phyloP scores from a whole-genome alignment of 345 rosid genomes.

The Euphorbia lathyris region DNA sequence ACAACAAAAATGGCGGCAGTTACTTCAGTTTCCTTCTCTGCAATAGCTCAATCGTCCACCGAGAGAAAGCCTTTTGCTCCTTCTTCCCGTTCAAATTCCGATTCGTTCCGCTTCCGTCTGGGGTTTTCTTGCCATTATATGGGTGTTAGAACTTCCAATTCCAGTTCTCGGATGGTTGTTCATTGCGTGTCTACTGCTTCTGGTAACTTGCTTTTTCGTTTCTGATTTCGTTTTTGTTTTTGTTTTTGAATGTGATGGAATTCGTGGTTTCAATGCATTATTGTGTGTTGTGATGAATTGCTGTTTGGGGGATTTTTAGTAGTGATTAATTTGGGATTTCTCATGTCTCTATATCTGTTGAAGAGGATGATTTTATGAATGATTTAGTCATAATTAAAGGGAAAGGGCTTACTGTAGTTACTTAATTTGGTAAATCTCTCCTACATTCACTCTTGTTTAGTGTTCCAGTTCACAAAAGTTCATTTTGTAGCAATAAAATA shows the following conservation, averaged over 20 bases:
- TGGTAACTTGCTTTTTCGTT: constrained; percentile 34
- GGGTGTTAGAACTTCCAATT: constrained; percentile 35
- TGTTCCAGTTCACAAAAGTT: too few relatives aligned
- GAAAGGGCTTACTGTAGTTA: too few relatives aligned
- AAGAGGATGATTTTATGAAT: neutral
- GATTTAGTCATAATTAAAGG: too few relatives aligned
- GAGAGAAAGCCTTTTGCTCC: constrained; percentile 38
- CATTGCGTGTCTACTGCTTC: constrained; percentile 62
- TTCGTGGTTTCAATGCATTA: neutral
- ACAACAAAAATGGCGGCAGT: constrained; percentile 69
- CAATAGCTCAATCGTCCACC: constrained; percentile 44
- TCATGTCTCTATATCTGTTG: neutral
- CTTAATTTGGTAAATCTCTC: too few relatives aligned
- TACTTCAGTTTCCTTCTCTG: constrained; percentile 66
- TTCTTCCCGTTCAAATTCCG: constrained; percentile 37
- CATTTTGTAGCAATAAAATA: too few relatives aligned
- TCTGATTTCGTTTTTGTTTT: neutral
- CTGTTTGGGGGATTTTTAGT: too few relatives aligned
- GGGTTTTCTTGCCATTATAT: constrained; percentile 34
- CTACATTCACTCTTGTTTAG: too few relatives aligned
- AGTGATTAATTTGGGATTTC: neutral
- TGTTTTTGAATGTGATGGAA: too few relatives aligned
- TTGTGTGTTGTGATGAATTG: neutral
- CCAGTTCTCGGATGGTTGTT: constrained; percentile 43
- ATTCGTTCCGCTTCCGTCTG: constrained; percentile 39